Base-by-base conservation (phyloP, 345 rosid species). In the Draba incana region DNA sequence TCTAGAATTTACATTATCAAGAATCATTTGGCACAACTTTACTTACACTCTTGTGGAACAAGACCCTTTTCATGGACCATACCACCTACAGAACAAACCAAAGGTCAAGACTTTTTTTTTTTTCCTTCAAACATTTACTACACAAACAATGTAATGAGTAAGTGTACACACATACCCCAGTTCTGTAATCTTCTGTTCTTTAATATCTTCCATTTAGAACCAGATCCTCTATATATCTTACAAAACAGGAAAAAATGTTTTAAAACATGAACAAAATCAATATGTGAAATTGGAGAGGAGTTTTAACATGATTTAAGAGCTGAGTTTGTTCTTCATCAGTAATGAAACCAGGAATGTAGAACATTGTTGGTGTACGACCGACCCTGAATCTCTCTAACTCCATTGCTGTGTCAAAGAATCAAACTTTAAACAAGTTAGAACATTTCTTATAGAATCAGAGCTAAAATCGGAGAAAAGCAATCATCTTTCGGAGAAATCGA, bases 61-160 rank as follows among this genome's bases (percentile, higher is more conserved):
- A 91, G 91, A 78, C 99, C 97, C 79, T 93, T 93, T 80, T 88
- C 97, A 75, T 87, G 97, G 55, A 93, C 99, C 70, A 91, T 75
- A 50, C 99, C 99, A 48, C 99, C 99, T 93, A 84, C 59, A 67
- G 15, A 50, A 65, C 5, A 54, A 76, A 63, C 60, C 57, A 58
- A 43, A 47, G 24, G 13, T 37, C 48, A 20, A 37, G 48, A 60
- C 15, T 50, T 25, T 60, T 24, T 48, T 7, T 33, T 33, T 44
- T 2, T 23, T 51, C 47, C 41, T 61, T 53, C n/a, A 51, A 11
- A 59, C 27, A 51, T 20, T 20, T 20, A 1, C 9, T 12, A 57
- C 41, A 45, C 28, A 57, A 48, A 72, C 59, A 39, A 64, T 7
- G 39, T 43, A 30, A 45, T 3, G 28, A 49, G 11, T 25, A 4